Conservation (phyloP, 2,329 filamentous ascomycete species). For the Colletotrichum scovillei region DNA sequence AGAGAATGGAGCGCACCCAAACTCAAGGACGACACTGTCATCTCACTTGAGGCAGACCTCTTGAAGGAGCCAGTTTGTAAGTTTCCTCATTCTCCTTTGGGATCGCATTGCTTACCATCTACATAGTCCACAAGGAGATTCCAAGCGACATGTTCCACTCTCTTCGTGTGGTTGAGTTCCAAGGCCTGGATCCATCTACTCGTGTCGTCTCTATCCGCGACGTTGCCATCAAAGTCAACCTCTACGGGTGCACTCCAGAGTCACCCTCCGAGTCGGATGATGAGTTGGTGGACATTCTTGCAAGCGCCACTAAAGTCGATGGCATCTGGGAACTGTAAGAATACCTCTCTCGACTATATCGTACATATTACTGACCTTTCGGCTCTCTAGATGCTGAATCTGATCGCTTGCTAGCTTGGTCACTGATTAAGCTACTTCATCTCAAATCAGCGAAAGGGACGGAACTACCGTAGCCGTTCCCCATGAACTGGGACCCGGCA, state of each 20-base stretch:
- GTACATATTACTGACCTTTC: not conserved
- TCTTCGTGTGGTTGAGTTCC: slow-evolving; percentile 28
- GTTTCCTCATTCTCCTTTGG: not conserved
- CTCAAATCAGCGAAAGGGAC: not conserved
- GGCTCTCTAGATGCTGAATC: slow-evolving; percentile 8
- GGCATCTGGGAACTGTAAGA: slow-evolving; percentile 29
- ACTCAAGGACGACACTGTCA: slow-evolving; percentile 20
- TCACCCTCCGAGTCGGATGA: not conserved
- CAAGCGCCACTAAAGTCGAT: slow-evolving; percentile 5
- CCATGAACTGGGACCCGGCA: too few species aligned
- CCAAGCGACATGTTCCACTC: slow-evolving; percentile 28
- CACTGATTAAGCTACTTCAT: not conserved
- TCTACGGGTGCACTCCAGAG: slow-evolving; percentile 15
- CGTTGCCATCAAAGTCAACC: slow-evolving; percentile 29
- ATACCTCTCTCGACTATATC: not conserved
- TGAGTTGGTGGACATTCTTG: not conserved
- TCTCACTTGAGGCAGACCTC: slow-evolving; percentile 26
- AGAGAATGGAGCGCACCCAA: slow-evolving; percentile 21
- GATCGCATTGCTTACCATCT: not conserved
- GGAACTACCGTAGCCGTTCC: not conserved
- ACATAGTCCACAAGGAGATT: slow-evolving; percentile 11
- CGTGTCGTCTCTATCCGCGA: slow-evolving; percentile 13
- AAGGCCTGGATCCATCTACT: slow-evolving; percentile 24
- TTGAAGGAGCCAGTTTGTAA: slow-evolving; percentile 3
- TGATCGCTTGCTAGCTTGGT: not conserved